Conservation (phyloP, 1,284 basidiomycete species). For the Farysia itapuensis region DNA sequence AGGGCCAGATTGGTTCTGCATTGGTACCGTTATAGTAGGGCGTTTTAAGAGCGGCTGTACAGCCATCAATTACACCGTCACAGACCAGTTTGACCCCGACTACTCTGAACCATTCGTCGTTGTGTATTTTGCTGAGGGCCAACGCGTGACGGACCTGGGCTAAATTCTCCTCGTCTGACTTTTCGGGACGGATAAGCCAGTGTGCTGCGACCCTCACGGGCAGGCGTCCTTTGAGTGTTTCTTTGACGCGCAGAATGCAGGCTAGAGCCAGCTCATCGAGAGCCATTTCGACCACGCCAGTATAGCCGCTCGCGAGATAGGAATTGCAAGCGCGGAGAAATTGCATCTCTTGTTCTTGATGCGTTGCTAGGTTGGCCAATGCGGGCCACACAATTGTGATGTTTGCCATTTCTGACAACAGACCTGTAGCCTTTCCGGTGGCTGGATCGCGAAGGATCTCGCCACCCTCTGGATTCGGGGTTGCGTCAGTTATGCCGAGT, state of each 20-base stretch:
- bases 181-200: conserved; percentile 24
- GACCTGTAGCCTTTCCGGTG: conserved; percentile 22
- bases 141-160: conserved; percentile 21
- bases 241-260: conserved; percentile 16
- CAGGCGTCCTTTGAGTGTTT: conserved; percentile 13
- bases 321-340: conserved; percentile 23
- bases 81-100: conserved; percentile 37
- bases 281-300: conserved; percentile 31
- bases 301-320: conserved; percentile 27
- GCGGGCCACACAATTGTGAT: conserved; percentile 21
- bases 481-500: conserved; percentile 26
- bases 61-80: conserved; percentile 38
- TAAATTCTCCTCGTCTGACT: conserved; percentile 7
- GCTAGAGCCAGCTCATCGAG: conserved; percentile 17
- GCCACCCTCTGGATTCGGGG: conserved; percentile 28
- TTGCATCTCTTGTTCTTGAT: conserved; percentile 12
- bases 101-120: conserved; percentile 31
- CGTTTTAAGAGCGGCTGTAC: conserved; percentile 30
- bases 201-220: conserved; percentile 30
- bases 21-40: conserved; percentile 35
- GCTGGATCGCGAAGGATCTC: conserved; percentile 21
- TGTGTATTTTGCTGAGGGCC: conserved; percentile 16
- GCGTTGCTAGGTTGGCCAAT: conserved; percentile 11
- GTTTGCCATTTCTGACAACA: conserved; percentile 32
- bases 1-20: conserved; percentile 30